phyloP scores from a whole-genome alignment of 176 grass and related monocot species.

The Carex parvula region DNA sequence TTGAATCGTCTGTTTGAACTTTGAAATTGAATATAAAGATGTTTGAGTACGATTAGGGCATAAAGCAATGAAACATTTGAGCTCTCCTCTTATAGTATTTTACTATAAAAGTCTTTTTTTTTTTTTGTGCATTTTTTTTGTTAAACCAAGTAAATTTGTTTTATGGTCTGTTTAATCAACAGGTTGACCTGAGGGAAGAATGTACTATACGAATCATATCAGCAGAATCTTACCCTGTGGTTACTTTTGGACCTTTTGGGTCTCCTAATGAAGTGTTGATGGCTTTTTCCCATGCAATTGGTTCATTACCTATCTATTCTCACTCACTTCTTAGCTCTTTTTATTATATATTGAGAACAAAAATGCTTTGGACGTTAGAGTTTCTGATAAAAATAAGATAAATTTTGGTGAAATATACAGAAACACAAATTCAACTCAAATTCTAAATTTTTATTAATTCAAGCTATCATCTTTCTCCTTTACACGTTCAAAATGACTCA shows the following conservation, averaged over 20 bases:
- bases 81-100: neutral
- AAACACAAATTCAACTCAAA: too few species aligned
- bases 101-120: neutral
- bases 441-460: too few species aligned
- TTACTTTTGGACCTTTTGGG: constrained; percentile 80
- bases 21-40: too few species aligned
- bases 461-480: too few species aligned
- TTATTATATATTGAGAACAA: neutral
- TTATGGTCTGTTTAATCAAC: constrained; percentile 9
- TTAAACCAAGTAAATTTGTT: constrained; percentile 7
- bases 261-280: constrained; percentile 62
- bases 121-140: neutral
- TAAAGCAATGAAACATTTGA: too few species aligned
- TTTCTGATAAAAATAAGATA: too few species aligned
- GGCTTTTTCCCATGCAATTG: constrained; percentile 75
- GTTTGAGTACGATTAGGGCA: too few species aligned
- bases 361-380: constrained; percentile 7
- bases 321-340: neutral
- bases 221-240: constrained; percentile 51
- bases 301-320: constrained; percentile 41
- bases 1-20: too few species aligned
- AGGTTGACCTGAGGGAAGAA: constrained; percentile 76
- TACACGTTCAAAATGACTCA: too few species aligned
- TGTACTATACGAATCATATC: constrained; percentile 55
- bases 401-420: too few species aligned